Evolutionary conservation across 2,329 filamentous ascomycete genomes (phyloP), one percentile per base, ranked within the genome.

Genomic region (Colletotrichum eleusines): DNA sequence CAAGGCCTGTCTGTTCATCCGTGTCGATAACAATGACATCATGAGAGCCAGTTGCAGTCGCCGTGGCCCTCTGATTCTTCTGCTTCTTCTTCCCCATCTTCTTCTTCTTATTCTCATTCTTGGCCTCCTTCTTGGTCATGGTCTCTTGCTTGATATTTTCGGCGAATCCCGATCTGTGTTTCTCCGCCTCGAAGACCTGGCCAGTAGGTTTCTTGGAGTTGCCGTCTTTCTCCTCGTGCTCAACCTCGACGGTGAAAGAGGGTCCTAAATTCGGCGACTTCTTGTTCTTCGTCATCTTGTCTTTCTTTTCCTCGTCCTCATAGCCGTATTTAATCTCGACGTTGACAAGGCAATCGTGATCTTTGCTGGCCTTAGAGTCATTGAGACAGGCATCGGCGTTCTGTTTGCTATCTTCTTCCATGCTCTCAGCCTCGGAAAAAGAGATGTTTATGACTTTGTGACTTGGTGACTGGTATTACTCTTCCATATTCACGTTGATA

Each of bases 381-480:
- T 16, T 8, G 7, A 38, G 53, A 14, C 7, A 16, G n/a, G 23
- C n/a, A 50, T 8, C 16, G 59, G 31, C 16, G n/a, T 51, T 40
- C n/a, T 44, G 59, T 9, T 18, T 20, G 18, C 35, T 23, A 6
- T 20, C 9, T 28, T 38, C 16, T 23, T 31, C 33, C 31, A 38
- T 26, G 23, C 16, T 28, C 14, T n/a, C 11, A 35, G 23, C 18
- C 44, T 51, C 33, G 8, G 7, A 6, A 16, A 18, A 26, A 48
- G 46, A 40, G 16, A 54, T 23, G 5, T 18, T 44, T 57, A 26
- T 26, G 23, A 8, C 23, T 63, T 51, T 63, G 26, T 55, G 31
- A 8, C 23, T 63, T 51, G 57, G 26, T 55, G 31, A 51, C 44
- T 66, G 20, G 42, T 42, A 51, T 59, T 58, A 2, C n/a, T 53